These are phyloP conservation scores for Taiozyma sp. DNA, from an alignment of 1,139 yeast species.

Conservation along the genomic window DNA sequence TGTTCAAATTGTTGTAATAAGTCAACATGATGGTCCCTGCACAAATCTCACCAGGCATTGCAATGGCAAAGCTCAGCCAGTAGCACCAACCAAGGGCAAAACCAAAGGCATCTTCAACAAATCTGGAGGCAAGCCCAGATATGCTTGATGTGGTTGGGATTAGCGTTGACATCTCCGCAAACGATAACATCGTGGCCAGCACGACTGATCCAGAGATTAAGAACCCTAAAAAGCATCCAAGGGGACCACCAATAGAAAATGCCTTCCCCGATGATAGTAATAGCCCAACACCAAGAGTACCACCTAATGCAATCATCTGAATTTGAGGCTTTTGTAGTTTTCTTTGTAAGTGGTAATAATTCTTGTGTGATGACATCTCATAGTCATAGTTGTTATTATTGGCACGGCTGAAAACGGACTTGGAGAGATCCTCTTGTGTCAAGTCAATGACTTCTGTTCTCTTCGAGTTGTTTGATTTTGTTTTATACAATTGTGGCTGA, in stretches of 20 bases:
- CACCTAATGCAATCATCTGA: slow-evolving; percentile 81
- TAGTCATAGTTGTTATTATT: slow-evolving; percentile 1
- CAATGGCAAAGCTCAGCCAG: slow-evolving; percentile 69
- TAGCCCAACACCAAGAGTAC: slow-evolving; percentile 81
- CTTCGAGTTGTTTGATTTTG: slow-evolving; percentile 6
- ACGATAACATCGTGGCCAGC: slow-evolving; percentile 63
- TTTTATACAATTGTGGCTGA: slow-evolving; percentile 1
- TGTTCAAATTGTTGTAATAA: slow-evolving; percentile 51
- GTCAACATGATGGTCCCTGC: slow-evolving; percentile 76
- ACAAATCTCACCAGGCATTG: slow-evolving; percentile 75
- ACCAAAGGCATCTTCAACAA: slow-evolving; percentile 84
- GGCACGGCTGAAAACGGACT: slow-evolving; percentile 1
- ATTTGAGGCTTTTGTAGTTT: slow-evolving; percentile 65
- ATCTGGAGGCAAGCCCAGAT: slow-evolving; percentile 69
- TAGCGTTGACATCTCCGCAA: slow-evolving; percentile 84
- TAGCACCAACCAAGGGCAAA: slow-evolving; percentile 78
- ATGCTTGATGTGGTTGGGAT: slow-evolving; percentile 81
- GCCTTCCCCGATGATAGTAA: slow-evolving; percentile 77
- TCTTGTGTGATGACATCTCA: slow-evolving; percentile 3
- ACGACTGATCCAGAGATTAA: slow-evolving; percentile 63
- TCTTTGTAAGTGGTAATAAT: slow-evolving; percentile 37
- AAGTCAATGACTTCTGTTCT: slow-evolving; percentile 16
- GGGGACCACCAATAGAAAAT: slow-evolving; percentile 74
- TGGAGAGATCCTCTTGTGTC: slow-evolving; percentile 8
- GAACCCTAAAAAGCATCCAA: slow-evolving; percentile 75